Conservation (phyloP, 1,139 yeast genomes). For the Pichia sp. region DNA sequence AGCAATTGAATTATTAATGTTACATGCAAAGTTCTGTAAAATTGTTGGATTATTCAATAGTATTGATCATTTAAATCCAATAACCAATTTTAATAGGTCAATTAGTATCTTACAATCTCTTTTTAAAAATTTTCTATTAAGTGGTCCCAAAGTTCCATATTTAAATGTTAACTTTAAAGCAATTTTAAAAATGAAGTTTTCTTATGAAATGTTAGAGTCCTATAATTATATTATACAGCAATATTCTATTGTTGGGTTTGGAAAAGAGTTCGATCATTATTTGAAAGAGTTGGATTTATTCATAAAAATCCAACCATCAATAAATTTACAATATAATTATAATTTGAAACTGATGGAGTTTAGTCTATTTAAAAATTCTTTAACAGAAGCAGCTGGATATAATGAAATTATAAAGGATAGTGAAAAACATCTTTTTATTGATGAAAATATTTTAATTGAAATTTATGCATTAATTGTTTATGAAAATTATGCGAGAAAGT, state of each 20-base stretch:
- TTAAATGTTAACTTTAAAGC: constrained; percentile 20
- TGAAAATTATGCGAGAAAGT: constrained; percentile 11
- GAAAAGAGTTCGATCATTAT: constrained; percentile 49
- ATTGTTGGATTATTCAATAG: constrained; percentile 29
- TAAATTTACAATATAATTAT: constrained; percentile 29
- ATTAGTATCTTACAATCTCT: constrained; percentile 40
- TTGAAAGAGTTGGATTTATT: constrained; percentile 42
- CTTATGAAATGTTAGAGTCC: constrained; percentile 32
- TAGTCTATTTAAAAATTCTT: constrained; percentile 15
- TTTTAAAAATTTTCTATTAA: constrained; percentile 33
- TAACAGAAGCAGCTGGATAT: constrained; percentile 12
- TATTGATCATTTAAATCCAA: constrained; percentile 24
- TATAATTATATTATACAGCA: constrained; percentile 35
- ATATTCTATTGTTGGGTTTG: constrained; percentile 43
- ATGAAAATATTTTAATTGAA: constrained; percentile 1
- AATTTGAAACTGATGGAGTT: constrained; percentile 19
- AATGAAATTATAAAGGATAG: constrained; percentile 9
- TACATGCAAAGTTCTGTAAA: constrained; percentile 36
- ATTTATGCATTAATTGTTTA: constrained; percentile 2
- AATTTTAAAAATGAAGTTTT: constrained; percentile 33
- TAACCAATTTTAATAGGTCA: constrained; percentile 34
- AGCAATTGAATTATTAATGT: constrained; percentile 34
- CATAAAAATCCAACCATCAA: constrained; percentile 28
- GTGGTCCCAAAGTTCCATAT: constrained; percentile 8
- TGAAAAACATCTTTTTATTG: constrained; percentile 8